Conservation (phyloP, 2,329 filamentous ascomycete species). For the Cyclaneusma minus region DNA sequence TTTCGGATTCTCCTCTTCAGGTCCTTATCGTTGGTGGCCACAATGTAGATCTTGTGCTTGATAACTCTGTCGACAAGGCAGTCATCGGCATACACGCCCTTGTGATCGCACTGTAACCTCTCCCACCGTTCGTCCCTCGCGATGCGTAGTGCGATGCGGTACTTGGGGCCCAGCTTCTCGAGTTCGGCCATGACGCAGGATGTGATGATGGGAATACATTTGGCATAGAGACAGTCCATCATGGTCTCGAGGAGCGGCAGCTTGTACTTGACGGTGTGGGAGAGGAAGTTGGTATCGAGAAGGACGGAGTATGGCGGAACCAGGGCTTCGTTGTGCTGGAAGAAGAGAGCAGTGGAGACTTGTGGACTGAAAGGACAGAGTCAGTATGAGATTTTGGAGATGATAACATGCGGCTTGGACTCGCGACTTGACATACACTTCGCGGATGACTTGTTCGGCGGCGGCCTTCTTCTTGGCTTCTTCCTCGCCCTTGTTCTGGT, state of each 20-base stretch:
- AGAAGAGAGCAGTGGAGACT: constrained; percentile 73
- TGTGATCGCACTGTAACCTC: constrained; percentile 76
- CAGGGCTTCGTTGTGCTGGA: constrained; percentile 74
- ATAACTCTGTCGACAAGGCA: constrained; percentile 61
- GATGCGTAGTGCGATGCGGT: constrained; percentile 70
- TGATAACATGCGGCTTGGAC: constrained; percentile 2
- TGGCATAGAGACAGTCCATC: constrained; percentile 90
- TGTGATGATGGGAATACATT: constrained; percentile 79
- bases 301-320: constrained; percentile 63
- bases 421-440: constrained; percentile 48
- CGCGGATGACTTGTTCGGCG: constrained; percentile 48
- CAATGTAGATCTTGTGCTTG: constrained; percentile 64
- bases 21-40: constrained; percentile 64
- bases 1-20: constrained; percentile 61
- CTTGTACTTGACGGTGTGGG: constrained; percentile 82
- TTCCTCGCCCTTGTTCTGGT: constrained; percentile 51
- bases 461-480: constrained; percentile 39
- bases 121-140: constrained; percentile 85
- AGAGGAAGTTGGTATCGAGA: constrained; percentile 82
- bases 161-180: constrained; percentile 80
- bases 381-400: constrained; percentile 4
- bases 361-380: constrained; percentile 41
- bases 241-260: constrained; percentile 74
- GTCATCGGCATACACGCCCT: constrained; percentile 77
- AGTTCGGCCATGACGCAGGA: constrained; percentile 71